These are phyloP conservation scores for Solanum hybrid DNA, from an alignment of 305 asterid species.

Conservation along the genomic window DNA sequence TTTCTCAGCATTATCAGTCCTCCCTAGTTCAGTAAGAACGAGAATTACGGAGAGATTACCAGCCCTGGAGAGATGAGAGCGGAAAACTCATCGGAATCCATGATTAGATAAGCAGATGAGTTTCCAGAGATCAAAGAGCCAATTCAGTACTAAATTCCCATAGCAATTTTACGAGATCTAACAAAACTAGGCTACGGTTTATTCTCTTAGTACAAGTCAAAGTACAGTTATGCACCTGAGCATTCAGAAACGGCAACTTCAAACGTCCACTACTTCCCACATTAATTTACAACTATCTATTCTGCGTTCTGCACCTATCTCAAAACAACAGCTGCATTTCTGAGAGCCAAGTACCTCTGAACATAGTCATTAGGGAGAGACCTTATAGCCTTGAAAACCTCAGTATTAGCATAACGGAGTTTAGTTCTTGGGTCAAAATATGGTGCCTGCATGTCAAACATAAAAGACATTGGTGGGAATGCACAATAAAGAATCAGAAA, in stretches of 20 bases:
- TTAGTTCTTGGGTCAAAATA: conserved; percentile 90
- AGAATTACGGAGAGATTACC: not conserved
- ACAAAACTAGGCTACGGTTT: not conserved
- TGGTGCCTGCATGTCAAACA: conserved; percentile 54
- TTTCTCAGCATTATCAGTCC: not conserved
- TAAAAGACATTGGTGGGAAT: not conserved
- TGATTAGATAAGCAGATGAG: not conserved
- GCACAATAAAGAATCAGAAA: not conserved
- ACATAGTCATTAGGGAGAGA: conserved; percentile 81
- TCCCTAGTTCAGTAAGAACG: not conserved
- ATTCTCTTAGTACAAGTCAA: not conserved
- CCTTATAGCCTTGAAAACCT: conserved; percentile 68
- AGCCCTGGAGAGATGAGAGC: not conserved
- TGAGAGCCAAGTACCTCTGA: conserved; percentile 75
- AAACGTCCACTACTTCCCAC: not conserved
- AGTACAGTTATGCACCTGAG: not conserved
- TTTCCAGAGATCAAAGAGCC: not conserved
- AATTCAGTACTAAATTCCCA: not conserved
- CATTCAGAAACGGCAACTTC: not conserved
- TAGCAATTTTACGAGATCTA: not conserved
- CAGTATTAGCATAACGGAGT: conserved; percentile 77
- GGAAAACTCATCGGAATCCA: not conserved
- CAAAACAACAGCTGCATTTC: conserved; percentile 85
- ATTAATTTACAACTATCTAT: not conserved
- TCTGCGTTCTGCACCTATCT: conserved; percentile 27